Evolutionary conservation across 2,329 filamentous ascomycete genomes (phyloP).

Genomic region (Pseudogymnoascus sp.): DNA sequence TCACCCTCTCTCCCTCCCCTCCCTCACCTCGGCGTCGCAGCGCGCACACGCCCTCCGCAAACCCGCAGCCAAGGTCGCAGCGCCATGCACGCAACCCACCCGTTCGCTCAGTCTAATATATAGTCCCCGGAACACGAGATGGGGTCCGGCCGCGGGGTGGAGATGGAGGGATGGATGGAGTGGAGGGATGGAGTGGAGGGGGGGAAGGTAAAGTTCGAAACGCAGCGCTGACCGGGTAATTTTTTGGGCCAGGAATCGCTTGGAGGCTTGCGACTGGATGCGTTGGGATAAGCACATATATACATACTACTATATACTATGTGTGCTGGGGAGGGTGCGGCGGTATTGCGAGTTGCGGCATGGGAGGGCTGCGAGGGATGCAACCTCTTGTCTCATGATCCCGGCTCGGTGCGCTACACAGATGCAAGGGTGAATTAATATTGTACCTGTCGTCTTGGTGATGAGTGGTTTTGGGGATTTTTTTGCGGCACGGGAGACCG

Average conservation of each 20-base stretch:
- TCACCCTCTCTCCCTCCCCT: not conserved
- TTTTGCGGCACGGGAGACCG: not conserved
- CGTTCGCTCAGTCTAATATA: not conserved
- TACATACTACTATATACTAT: not conserved
- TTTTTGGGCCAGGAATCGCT: not conserved
- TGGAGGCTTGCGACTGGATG: not conserved
- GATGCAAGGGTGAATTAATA: conserved; percentile 1
- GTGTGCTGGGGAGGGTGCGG: not conserved
- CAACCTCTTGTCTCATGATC: conserved; percentile 4
- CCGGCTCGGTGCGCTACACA: not conserved
- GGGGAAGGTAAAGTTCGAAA: not conserved
- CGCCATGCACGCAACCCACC: conserved; percentile 2
- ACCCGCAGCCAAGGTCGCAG: not conserved
- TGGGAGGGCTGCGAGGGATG: not conserved
- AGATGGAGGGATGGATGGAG: not conserved
- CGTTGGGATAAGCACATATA: not conserved
- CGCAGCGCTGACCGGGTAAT: not conserved
- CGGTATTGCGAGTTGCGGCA: not conserved
- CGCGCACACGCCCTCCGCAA: conserved; percentile 1
- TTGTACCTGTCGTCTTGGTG: not conserved
- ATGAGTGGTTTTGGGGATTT: not conserved
- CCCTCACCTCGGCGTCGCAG: not conserved
- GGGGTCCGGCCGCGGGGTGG: not conserved
- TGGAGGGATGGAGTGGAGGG: not conserved
- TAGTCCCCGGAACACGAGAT: not conserved